phyloP scores from a whole-genome alignment of 306 rosid species.

The Nissolia schottii region DNA sequence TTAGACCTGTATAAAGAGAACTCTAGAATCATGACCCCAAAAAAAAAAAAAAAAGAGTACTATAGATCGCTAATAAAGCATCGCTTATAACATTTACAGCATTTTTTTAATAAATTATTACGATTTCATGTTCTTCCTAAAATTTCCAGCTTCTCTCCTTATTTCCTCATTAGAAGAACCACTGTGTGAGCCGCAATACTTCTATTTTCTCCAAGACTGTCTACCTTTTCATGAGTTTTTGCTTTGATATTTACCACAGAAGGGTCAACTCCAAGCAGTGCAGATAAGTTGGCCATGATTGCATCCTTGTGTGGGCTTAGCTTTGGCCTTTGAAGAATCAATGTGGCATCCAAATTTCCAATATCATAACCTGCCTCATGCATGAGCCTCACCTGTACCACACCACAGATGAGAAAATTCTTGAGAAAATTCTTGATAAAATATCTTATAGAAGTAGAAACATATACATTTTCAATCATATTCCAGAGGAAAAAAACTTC shows the following conservation, averaged over 20 bases:
- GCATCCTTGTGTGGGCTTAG: constrained; percentile 92
- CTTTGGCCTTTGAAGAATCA: constrained; percentile 94
- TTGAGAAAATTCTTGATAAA: neutral
- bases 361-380: constrained; percentile 87
- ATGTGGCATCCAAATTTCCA: constrained; percentile 87
- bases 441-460: neutral
- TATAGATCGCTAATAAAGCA: constrained; percentile 6
- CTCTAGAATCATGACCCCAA: too few relatives aligned
- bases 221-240: constrained; percentile 96
- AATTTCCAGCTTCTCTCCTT: constrained; percentile 8
- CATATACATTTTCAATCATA: neutral
- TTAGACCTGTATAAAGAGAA: constrained; percentile 1
- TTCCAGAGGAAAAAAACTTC: neutral
- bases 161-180: constrained; percentile 88
- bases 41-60: too few relatives aligned
- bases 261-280: constrained; percentile 84
- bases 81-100: neutral
- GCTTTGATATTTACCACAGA: constrained; percentile 89
- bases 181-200: constrained; percentile 98
- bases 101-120: neutral
- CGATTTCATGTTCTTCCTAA: neutral
- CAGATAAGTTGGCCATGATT: constrained; percentile 78
- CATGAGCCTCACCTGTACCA: constrained; percentile 79
- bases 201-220: constrained; percentile 94
- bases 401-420: neutral